Conservation (phyloP, 768 basidiomycete species). For the Rhodotorula sphaerocarpa region DNA sequence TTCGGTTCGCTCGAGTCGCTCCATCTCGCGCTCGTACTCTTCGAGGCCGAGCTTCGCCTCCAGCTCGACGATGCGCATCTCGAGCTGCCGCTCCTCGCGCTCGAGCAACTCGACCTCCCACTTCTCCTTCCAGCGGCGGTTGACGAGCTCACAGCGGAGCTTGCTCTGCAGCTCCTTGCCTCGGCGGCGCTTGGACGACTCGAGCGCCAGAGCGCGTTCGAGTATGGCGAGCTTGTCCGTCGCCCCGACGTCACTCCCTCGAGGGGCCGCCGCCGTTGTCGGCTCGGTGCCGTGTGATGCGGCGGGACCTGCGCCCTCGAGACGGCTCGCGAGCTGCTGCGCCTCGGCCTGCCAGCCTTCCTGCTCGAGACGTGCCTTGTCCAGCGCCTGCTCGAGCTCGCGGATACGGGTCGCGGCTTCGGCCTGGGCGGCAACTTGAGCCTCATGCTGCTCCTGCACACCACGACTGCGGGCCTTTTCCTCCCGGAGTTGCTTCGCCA, state of each 20-base stretch:
- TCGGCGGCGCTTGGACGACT: slow-evolving; percentile 14
- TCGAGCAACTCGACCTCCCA: slow-evolving; percentile 33
- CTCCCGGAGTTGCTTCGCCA: slow-evolving; percentile 14
- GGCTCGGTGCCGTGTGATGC: neutral
- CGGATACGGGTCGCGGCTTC: slow-evolving; percentile 6
- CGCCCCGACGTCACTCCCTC: neutral
- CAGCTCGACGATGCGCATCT: slow-evolving; percentile 6
- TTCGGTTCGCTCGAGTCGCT: slow-evolving; percentile 17
- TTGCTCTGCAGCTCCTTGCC: slow-evolving; percentile 24
- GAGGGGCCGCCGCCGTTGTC: neutral
- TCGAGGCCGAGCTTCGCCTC: slow-evolving; percentile 3
- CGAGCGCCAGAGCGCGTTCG: slow-evolving; percentile 6
- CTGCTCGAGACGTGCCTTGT: slow-evolving; percentile 1
- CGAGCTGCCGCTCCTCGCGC: slow-evolving; percentile 24
- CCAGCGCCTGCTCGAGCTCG: slow-evolving; percentile 13
- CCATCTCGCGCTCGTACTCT: slow-evolving; percentile 1
- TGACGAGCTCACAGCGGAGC: slow-evolving; percentile 27
- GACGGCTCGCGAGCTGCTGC: neutral
- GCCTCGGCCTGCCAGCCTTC: slow-evolving; percentile 36
- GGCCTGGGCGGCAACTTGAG: neutral
- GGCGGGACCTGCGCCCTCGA: too few relatives aligned
- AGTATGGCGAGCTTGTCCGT: neutral
- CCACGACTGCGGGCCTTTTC: slow-evolving; percentile 21
- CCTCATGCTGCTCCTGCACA: neutral
- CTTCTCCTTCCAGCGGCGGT: slow-evolving; percentile 30